Evolutionary conservation across 805 yeast species (phyloP).

Genomic region (Kluyveromyces siamensis): DNA sequence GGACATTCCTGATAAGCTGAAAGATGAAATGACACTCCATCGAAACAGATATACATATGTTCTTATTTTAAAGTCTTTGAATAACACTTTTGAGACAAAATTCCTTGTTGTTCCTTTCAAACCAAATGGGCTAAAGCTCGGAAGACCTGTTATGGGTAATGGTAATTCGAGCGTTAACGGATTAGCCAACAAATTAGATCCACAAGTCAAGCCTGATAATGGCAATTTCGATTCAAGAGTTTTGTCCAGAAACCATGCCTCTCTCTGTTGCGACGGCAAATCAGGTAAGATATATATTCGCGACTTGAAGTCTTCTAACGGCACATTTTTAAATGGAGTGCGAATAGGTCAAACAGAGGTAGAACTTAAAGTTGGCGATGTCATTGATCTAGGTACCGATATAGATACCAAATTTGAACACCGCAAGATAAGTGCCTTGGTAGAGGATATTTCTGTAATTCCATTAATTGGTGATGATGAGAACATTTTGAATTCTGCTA

Average conservation of each 20-base stretch:
- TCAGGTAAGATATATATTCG: constrained; percentile 63
- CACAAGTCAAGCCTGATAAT: constrained; percentile 54
- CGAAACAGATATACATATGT: constrained; percentile 39
- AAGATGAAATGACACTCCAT: neutral
- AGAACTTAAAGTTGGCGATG: constrained; percentile 69
- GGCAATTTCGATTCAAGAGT: constrained; percentile 95
- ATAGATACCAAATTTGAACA: constrained; percentile 60
- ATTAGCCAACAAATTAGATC: constrained; percentile 27
- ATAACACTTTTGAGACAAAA: constrained; percentile 75
- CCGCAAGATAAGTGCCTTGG: constrained; percentile 75
- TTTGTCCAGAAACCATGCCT: constrained; percentile 89
- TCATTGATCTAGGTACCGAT: constrained; percentile 90
- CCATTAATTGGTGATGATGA: constrained; percentile 27
- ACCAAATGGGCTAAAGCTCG: constrained; percentile 80
- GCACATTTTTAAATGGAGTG: constrained; percentile 79
- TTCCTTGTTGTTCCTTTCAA: constrained; percentile 66
- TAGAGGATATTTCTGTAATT: constrained; percentile 59
- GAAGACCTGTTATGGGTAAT: constrained; percentile 62
- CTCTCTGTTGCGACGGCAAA: constrained; percentile 60
- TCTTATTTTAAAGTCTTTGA: constrained; percentile 66
- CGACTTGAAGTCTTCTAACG: constrained; percentile 88
- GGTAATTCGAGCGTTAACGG: constrained; percentile 10
- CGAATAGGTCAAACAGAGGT: constrained; percentile 50
- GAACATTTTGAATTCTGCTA: neutral
- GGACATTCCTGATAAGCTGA: neutral